Base-by-base conservation (phyloP, 441 rosid genomes). In the Flueggea neowawraea region DNA sequence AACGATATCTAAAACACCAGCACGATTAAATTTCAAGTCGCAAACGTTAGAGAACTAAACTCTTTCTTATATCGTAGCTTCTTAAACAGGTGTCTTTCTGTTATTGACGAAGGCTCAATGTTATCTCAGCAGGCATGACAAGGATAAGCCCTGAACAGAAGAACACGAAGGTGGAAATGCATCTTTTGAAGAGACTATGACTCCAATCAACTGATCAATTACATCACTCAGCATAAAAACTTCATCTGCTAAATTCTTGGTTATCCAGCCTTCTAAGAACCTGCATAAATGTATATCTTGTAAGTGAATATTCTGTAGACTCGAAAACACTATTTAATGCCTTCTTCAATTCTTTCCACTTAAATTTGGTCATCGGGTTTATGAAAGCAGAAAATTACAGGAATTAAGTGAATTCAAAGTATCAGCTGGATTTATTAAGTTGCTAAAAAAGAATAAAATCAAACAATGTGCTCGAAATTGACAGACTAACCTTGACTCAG, bases 81-180 rank as follows among this genome's bases (percentile, higher is more conserved):
- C 41, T 8, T 8, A 8, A 36, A 36, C 41, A 36, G 7, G 41
- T 36, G 9, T 36, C 4, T 36, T 36, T 36, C 41, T 36, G 41
- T 36, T 36, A 36, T 0, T 5, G 9, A 36, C 6, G 14, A 14
- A 47, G 12, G 14, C 50, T 47, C n/a, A 4, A 0, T 47, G 50
- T 69, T 69, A 84, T 75, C 82, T 75, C 63, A 28, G 80, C 69
- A 88, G 53, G 4, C 77, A 78, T 56, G 89, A 80, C 67, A 87
- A 60, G 52, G 64, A 64, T 43, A 87, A 74, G 72, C 78, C 87
- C 47, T 88, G 82, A 54, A 86, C 82, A 64, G 58, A 75, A 22
- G 79, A 22, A 64, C 77, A 78, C 0, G 97, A 84, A 56, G 87
- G 83, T 55, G 97, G 98, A 62, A 85, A 82, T 32, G 53, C 45